Evolutionary conservation across 306 rosid species (phyloP), one percentile per base, ranked within the genome.

Genomic region (Cucurbita ficifolia): DNA sequence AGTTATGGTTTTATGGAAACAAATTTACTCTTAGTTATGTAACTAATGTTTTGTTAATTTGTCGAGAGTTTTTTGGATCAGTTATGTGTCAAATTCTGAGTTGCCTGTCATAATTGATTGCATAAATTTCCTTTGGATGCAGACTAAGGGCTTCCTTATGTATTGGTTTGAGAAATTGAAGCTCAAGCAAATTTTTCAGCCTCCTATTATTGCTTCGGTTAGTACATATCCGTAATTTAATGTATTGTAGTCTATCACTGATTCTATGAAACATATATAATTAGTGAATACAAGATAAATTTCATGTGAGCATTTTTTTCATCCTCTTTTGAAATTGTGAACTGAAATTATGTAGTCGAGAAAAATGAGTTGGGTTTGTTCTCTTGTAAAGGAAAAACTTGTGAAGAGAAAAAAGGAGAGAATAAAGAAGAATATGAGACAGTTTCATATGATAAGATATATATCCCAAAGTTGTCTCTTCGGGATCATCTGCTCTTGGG

Each of bases 161-260:
- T 77, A 80, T 71, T 9, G 92, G 21, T 89, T 81, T 53, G 97
- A 88, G 50, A 91, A 84, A 82, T 87, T 95, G 91, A 95, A 88
- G 89, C 92, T 95, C 78, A 84, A 87, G 84, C 97, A 89, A 86
- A 84, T 95, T 79, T 84, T 89, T 75, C 97, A 95, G 65, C 99
- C 99, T 52, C 96, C 99, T 80, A 95, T 95, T 29, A 83, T 95
- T 72, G 97, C 99, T 83, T 95, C 99, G 6, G 99, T 95, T 84
- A 91, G 97, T 76, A 50, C 62, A 43, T 35, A 36, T 70, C 33
- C 29, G 6, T 49, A 36, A n/a, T 71, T 10, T 22, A 21, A 6
- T 45, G 19, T 45, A 13, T 3, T 45, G 18, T 46, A 21, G 13
- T 68, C 21, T 21, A 46, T 24, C 13, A 68, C 9, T 22, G 12